Conservation (phyloP, 2,329 filamentous ascomycete genomes). For the Aspergillus fumigatiaffinis region DNA sequence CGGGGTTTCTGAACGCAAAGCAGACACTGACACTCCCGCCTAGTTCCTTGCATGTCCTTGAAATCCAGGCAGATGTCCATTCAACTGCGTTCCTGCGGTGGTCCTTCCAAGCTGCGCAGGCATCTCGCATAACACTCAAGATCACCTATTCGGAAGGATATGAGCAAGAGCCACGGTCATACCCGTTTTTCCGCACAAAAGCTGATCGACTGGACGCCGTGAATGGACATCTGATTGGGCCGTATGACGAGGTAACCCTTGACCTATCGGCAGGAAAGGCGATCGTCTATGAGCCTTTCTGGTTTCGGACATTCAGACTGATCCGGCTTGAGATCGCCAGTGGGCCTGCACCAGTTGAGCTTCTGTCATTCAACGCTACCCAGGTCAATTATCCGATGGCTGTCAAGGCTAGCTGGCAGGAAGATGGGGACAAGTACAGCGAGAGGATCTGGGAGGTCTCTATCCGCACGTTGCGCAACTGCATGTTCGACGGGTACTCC, state of each 20-base stretch:
- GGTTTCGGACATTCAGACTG: slow-evolving; percentile 41
- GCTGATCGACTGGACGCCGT: slow-evolving; percentile 32
- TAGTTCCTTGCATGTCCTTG: slow-evolving; percentile 14
- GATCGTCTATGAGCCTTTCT: slow-evolving; percentile 36
- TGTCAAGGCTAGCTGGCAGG: slow-evolving; percentile 24
- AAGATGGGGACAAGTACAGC: slow-evolving; percentile 10
- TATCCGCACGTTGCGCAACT: slow-evolving; percentile 31
- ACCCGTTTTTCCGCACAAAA: slow-evolving; percentile 41
- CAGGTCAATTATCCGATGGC: slow-evolving; percentile 38
- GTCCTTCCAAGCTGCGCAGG: slow-evolving; percentile 13
- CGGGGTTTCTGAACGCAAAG: background rate
- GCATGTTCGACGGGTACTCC: slow-evolving; percentile 35
- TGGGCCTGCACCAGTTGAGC: slow-evolving; percentile 18
- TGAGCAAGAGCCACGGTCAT: slow-evolving; percentile 29
- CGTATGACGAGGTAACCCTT: slow-evolving; percentile 32
- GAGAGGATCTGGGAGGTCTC: slow-evolving; percentile 28
- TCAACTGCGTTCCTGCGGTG: slow-evolving; percentile 23
- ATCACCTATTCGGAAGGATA: slow-evolving; percentile 33
- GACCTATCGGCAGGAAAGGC: slow-evolving; percentile 12
- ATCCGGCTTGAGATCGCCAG: slow-evolving; percentile 28
- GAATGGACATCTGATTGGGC: slow-evolving; percentile 33
- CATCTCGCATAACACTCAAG: slow-evolving; percentile 19
- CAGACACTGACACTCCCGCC: slow-evolving; percentile 6
- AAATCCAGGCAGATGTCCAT: slow-evolving; percentile 21
- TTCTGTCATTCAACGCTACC: slow-evolving; percentile 23